A percentile compares a stretch with the other conserved stretches of the same genome.
These are phyloP conservation scores for Erigeron philadelphicus DNA, from an alignment of 140 eudicot species.

Conservation along the genomic window DNA sequence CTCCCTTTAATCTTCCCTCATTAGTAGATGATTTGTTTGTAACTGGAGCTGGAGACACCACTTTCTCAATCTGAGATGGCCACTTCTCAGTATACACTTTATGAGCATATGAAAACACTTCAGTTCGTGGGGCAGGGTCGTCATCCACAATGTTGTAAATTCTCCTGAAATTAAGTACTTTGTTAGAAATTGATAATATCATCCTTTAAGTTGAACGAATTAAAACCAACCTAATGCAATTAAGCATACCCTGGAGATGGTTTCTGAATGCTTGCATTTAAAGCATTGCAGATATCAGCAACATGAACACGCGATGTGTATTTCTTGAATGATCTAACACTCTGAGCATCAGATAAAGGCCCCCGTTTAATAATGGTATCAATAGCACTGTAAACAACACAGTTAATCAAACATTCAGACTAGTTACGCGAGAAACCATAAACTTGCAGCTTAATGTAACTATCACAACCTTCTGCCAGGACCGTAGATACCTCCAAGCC, in stretches of 20 bases:
- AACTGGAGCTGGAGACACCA: constrained; percentile 17
- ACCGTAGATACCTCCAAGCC: constrained; percentile 95
- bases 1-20: constrained; percentile 37
- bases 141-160: constrained; percentile 84
- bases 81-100: constrained; percentile 51
- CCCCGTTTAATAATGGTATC: constrained; percentile 57
- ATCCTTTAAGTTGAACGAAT: background rate
- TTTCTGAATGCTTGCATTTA: constrained; percentile 44
- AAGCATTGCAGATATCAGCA: constrained; percentile 79
- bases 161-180: constrained; percentile 33
- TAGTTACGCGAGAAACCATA: background rate
- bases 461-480: constrained; percentile 84
- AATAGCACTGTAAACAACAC: constrained; percentile 53
- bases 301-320: constrained; percentile 84
- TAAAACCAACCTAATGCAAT: background rate
- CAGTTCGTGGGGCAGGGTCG: constrained; percentile 71
- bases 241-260: constrained; percentile 52
- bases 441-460: background rate
- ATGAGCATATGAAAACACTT: constrained; percentile 62
- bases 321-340: constrained; percentile 45
- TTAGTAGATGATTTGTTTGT: constrained; percentile 5
- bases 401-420: background rate
- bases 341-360: constrained; percentile 53
- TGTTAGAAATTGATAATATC: background rate
- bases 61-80: constrained; percentile 30